Evolutionary conservation across 2,329 filamentous ascomycete species (phyloP), one percentile per base, ranked within the genome.

Genomic region (Moelleriella libera): DNA sequence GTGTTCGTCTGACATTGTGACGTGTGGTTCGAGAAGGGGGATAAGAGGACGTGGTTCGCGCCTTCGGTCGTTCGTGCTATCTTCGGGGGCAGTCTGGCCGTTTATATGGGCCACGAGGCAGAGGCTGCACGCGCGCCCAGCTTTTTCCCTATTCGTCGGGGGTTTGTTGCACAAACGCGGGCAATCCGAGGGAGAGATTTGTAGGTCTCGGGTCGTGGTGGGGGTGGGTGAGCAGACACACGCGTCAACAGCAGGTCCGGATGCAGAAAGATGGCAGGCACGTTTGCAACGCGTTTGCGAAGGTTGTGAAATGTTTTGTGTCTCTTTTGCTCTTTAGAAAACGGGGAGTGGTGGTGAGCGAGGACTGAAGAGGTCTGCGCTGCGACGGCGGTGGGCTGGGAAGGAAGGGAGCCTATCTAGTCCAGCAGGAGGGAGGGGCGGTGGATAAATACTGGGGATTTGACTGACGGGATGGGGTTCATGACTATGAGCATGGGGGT

Each of bases 1-100:
- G 52, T 52, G 50, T 32, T 54, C 46, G 48, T 55, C 54, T 12
- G 55, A 53, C 56, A 58, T 55, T 42, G 30, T 21, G 21, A 21
- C 21, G 21, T 21, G 21, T 21, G 21, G 21, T 21, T 21, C 21
- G 21, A 21, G 21, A 21, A 21, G 21, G 21, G 21, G 21, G 21
- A 39, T 39, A 9, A 39, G 37, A 39, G 37, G n/a, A 21, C 3
- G 21, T 37, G 34, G 34, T 37, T 37, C 34, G 12, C 34, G 34
- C 34, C 8, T 21, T 21, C 21, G 21, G 21, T 21, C 21, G 21
- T 21, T 21, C 21, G 21, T 21, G 21, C 21, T 21, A 21, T 21
- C 21, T 21, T 12, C 12, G 34, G 12, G 34, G 12, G 8, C 2
- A 2, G 34, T 2, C 34, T 37, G 34, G 34, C 34, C 34, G 34